Percentiles rank a stretch among this genome's conserved stretches.
phyloP scores from a whole-genome alignment of 495 filamentous ascomycete species.

The Penicillium pulvis region DNA sequence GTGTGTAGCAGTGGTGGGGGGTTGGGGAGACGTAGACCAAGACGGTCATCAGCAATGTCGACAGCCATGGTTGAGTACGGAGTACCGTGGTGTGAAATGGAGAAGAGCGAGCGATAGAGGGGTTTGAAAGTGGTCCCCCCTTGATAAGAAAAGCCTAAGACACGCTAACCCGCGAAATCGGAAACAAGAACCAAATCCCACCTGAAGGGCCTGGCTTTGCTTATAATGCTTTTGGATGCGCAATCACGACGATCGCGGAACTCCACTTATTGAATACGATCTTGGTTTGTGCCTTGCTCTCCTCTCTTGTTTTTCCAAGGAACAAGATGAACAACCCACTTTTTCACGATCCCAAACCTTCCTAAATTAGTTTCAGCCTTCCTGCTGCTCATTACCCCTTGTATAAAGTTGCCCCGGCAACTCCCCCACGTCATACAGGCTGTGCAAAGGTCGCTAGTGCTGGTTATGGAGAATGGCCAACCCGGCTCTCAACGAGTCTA shows the following conservation, averaged over 20 bases:
- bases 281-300: neutral
- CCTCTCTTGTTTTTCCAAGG: neutral
- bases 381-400: slow-evolving; percentile 13
- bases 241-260: slow-evolving; percentile 1
- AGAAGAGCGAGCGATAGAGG: slow-evolving; percentile 16
- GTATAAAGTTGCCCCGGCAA: slow-evolving; percentile 37
- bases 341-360: slow-evolving; percentile 21
- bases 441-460: slow-evolving; percentile 12
- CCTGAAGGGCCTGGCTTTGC: neutral
- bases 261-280: slow-evolving; percentile 13
- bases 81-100: slow-evolving; percentile 2
- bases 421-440: slow-evolving; percentile 35
- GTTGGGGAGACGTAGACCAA: slow-evolving; percentile 55
- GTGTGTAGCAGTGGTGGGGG: slow-evolving; percentile 73
- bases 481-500: neutral
- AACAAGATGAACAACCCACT: neutral
- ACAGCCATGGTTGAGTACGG: slow-evolving; percentile 34
- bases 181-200: neutral
- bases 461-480: neutral
- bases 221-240: neutral
- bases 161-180: slow-evolving; percentile 4
- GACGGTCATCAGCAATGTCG: slow-evolving; percentile 37
- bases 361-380: slow-evolving; percentile 5
- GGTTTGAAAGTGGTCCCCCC: slow-evolving; percentile 12
- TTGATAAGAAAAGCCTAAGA: slow-evolving; percentile 18